Base-by-base conservation (phyloP, 164 flowering plant genomes). In the Liriodendron chinense region DNA sequence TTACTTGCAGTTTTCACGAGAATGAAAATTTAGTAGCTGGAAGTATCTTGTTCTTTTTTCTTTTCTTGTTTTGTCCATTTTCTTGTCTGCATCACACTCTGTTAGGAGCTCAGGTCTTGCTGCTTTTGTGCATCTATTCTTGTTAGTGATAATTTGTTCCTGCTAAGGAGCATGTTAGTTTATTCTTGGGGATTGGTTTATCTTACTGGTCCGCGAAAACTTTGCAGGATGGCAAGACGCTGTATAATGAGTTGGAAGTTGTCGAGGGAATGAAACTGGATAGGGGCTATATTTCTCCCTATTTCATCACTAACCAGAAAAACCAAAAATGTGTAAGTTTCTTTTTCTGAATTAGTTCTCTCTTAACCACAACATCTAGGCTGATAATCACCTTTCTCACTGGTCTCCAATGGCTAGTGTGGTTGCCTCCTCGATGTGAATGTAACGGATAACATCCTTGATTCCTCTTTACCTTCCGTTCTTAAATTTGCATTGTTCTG, bases 231-330 rank as follows among this genome's bases (percentile, higher is more conserved):
- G 99, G 99, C 16, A 95, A 95, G 77, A 95, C 98, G 67, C 74
- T 95, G 70, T 82, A 83, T 66, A 95, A 95, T 80, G 99, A 95
- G 77, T 79, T 95, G 78, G 98, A 95, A 84, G 99, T 95, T 83
- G 99, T 95, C 72, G 99, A 95, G 83, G 99, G 99, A 50, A 95
- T 95, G 99, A 95, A 95, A 85, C 82, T 95, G 63, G 99, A 95
- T 75, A 91, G 98, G 81, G 99, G 99, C 14, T 95, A 93, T 75
- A 95, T 93, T 21, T 95, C 99, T 34, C 99, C 99, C 9, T 93
- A 95, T 80, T 95, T 95, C 87, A 88, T 95, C 67, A 95, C 98
- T 47, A 90, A 93, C 80, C 88, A 79, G 78, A 95, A 95, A 76
- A 93, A 74, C 80, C 99, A 95, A 81, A 95, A 95, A 93, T 95